These are phyloP conservation scores for Haplographium delicatum DNA, from an alignment of 495 filamentous ascomycete genomes.

Conservation along the genomic window DNA sequence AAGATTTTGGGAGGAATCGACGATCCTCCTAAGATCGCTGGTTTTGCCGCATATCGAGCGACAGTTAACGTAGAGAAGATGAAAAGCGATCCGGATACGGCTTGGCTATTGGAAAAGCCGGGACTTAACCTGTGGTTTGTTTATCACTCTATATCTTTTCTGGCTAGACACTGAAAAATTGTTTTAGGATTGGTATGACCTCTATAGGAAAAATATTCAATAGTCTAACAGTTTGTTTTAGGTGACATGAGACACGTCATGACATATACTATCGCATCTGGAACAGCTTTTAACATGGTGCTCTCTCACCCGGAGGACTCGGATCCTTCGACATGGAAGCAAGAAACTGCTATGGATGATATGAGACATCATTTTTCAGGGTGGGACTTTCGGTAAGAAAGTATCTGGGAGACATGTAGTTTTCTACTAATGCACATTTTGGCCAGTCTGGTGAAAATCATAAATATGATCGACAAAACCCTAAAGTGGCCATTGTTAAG, in stretches of 20 bases:
- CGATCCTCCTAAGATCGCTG: conserved; percentile 14
- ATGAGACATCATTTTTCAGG: conserved; percentile 36
- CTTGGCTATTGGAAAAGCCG: conserved; percentile 37
- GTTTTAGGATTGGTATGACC: too few species aligned
- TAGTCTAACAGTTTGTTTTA: too few species aligned
- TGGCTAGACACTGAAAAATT: too few species aligned
- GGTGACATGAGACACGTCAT: conserved; percentile 39
- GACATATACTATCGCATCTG: conserved; percentile 44
- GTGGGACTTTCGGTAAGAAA: conserved; percentile 40
- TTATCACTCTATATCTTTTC: too few species aligned
- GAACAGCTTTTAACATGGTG: conserved; percentile 46
- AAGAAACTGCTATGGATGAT: conserved; percentile 30
- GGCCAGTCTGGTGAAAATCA: conserved; percentile 28
- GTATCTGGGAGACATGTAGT: too few species aligned
- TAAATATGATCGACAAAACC: conserved; percentile 33
- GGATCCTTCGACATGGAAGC: conserved; percentile 36
- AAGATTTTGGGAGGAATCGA: conserved; percentile 23
- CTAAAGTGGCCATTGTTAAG: conserved; percentile 39
- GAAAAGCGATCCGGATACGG: conserved; percentile 31
- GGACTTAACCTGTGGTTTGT: conserved; percentile 40
- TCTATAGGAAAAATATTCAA: too few species aligned
- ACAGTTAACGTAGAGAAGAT: conserved; percentile 38
- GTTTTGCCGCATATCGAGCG: conserved; percentile 36
- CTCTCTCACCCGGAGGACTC: conserved; percentile 39
- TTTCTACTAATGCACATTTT: too few species aligned